Percentiles rank a stretch among this genome's conserved stretches.
phyloP scores from a whole-genome alignment of 441 rosid genomes.

The Euphorbia schlechtendalii region DNA sequence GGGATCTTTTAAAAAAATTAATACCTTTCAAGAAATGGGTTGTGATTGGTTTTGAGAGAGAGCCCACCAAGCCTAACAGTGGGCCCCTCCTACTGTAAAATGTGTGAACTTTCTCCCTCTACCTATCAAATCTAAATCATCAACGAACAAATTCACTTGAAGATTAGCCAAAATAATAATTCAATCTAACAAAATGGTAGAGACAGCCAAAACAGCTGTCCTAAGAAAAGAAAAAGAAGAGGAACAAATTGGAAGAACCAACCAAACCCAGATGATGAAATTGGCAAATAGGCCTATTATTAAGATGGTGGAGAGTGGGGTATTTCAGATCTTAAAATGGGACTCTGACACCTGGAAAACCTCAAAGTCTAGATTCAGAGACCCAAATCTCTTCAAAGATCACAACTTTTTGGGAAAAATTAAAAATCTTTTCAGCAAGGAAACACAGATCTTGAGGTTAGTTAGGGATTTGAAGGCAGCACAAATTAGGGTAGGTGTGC shows the following conservation, averaged over 20 bases:
- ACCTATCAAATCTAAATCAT: background rate
- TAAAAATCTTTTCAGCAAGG: too few species aligned
- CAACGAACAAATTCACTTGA: slow-evolving; percentile 10
- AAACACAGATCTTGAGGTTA: slow-evolving; percentile 33
- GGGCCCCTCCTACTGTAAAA: slow-evolving; percentile 20
- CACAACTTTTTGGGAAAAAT: background rate
- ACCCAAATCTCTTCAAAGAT: slow-evolving; percentile 27
- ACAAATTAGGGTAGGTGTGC: too few species aligned
- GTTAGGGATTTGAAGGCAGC: slow-evolving; percentile 17
- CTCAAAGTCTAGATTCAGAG: slow-evolving; percentile 36
- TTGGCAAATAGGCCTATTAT: slow-evolving; percentile 8
- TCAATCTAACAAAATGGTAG: background rate
- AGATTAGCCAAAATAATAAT: background rate
- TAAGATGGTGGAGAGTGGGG: slow-evolving; percentile 13
- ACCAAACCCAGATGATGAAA: slow-evolving; percentile 12
- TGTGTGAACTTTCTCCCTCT: background rate
- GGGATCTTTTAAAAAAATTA: slow-evolving; percentile 11
- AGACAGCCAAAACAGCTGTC: slow-evolving; percentile 19
- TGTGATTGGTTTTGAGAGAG: slow-evolving; percentile 24
- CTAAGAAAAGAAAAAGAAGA: background rate
- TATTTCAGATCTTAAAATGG: slow-evolving; percentile 25
- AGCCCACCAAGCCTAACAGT: slow-evolving; percentile 41
- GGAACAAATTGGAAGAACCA: background rate
- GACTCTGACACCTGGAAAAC: slow-evolving; percentile 28
- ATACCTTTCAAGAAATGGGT: slow-evolving; percentile 17